phyloP scores from a whole-genome alignment of 2,329 filamentous ascomycete species.

The Fusarium incarnatum region DNA sequence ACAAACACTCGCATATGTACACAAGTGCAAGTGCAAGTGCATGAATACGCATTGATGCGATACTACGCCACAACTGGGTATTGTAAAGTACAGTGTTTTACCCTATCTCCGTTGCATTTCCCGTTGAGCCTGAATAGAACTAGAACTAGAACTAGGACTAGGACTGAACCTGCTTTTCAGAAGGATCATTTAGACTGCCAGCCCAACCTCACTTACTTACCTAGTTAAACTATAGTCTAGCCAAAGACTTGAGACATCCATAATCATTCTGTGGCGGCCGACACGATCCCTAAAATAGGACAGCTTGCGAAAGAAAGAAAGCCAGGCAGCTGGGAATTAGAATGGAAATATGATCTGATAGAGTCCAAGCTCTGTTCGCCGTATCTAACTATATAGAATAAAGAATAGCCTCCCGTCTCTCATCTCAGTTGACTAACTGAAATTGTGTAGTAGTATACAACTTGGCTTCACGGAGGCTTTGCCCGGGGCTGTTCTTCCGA shows the following conservation, averaged over 20 bases:
- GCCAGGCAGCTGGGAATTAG: background rate
- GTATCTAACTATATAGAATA: background rate
- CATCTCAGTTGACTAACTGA: background rate
- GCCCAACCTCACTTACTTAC: background rate
- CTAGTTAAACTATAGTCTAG: background rate
- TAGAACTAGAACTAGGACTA: background rate
- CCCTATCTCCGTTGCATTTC: background rate
- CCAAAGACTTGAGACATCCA: background rate
- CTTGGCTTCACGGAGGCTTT: background rate
- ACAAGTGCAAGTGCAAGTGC: background rate
- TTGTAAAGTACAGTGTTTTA: background rate
- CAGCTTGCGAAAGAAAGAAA: conserved; percentile 1
- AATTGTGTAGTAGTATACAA: background rate
- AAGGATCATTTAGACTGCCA: background rate
- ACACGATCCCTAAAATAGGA: background rate
- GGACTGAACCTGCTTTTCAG: background rate
- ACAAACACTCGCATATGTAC: background rate
- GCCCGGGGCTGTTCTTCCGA: background rate
- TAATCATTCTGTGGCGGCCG: background rate
- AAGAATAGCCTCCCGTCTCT: background rate
- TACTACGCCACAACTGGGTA: background rate
- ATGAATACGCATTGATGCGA: background rate
- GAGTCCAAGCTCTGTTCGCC: background rate
- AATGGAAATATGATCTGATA: conserved; percentile 1
- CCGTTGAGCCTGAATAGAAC: background rate